phyloP scores from a whole-genome alignment of 129 eudicot genomes.

The Flaveria ramosissima region DNA sequence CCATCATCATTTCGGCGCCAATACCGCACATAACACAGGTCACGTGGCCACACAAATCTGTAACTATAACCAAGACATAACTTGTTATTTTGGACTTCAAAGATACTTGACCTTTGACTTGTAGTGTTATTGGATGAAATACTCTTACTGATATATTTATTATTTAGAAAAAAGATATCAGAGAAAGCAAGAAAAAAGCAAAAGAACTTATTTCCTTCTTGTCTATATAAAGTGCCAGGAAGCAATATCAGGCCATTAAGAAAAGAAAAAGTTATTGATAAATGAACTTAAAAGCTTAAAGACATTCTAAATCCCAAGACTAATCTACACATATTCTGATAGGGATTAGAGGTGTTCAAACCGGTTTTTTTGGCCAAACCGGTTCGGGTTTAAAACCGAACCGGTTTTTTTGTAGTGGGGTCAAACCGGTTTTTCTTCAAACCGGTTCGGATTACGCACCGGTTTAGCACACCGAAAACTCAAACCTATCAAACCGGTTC shows the following conservation, averaged over 20 bases:
- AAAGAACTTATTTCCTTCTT: neutral
- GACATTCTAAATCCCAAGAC: neutral
- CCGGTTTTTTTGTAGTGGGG: no score
- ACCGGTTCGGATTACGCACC: no score
- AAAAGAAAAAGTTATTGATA: neutral
- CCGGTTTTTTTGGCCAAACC: no score
- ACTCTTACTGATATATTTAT: slow-evolving; percentile 11
- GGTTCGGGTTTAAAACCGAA: no score
- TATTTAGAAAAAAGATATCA: neutral
- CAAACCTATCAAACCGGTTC: no score
- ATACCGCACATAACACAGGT: slow-evolving; percentile 96
- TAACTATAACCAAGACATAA: slow-evolving; percentile 24
- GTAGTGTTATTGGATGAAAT: neutral
- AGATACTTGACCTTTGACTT: slow-evolving; percentile 2
- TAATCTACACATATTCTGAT: neutral
- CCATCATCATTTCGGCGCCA: slow-evolving; percentile 99
- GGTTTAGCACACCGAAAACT: no score
- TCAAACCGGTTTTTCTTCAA: no score
- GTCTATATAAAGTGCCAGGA: slow-evolving; percentile 8
- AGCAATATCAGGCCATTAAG: slow-evolving; percentile 11
- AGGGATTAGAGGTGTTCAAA: no score
- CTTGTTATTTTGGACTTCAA: slow-evolving; percentile 16
- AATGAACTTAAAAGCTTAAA: neutral
- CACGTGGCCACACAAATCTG: slow-evolving; percentile 99
- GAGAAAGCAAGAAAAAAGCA: neutral